phyloP scores from a whole-genome alignment of 495 filamentous ascomycete genomes.

The Endocarpon pusillum region DNA sequence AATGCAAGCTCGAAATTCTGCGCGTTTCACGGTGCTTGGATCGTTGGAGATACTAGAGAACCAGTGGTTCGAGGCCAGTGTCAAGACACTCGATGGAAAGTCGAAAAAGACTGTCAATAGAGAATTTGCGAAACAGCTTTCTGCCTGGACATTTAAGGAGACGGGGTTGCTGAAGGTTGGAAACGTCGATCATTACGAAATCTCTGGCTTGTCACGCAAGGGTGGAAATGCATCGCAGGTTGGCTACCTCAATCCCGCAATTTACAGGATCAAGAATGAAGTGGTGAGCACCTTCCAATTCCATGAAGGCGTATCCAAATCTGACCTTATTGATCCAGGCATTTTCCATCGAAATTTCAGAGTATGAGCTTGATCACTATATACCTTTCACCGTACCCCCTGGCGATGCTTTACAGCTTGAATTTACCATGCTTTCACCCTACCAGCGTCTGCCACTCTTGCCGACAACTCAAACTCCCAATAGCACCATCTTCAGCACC shows the following conservation, averaged over 20 bases:
- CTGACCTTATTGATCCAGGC: conserved; percentile 35
- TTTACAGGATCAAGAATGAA: conserved; percentile 94
- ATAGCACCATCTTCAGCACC: conserved; percentile 55
- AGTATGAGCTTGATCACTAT: conserved; percentile 55
- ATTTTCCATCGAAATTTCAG: conserved; percentile 76
- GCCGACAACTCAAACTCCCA: conserved; percentile 38
- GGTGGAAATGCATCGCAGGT: conserved; percentile 21
- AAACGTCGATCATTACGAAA: conserved; percentile 63
- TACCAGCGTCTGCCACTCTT: conserved; percentile 78
- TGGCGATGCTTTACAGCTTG: conserved; percentile 67
- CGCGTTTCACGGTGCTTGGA: conserved; percentile 74
- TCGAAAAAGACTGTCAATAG: conserved; percentile 54
- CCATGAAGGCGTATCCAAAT: conserved; percentile 4
- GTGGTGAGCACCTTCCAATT: conserved; percentile 45
- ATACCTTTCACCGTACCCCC: conserved; percentile 52
- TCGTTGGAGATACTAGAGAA: conserved; percentile 75
- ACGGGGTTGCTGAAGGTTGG: conserved; percentile 68
- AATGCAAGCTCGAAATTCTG: conserved; percentile 83
- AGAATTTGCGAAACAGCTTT: conserved; percentile 69
- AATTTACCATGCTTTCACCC: conserved; percentile 96
- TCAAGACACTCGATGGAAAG: conserved; percentile 40
- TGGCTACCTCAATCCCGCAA: conserved; percentile 54
- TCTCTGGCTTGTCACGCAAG: conserved; percentile 24
- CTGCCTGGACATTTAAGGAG: conserved; percentile 88
- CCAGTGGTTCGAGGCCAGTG: conserved; percentile 74